A percentile compares a stretch with the other conserved stretches of the same genome.
Conservation (phyloP, 2,329 filamentous ascomycete genomes). For the Aureobasidium sp. region DNA sequence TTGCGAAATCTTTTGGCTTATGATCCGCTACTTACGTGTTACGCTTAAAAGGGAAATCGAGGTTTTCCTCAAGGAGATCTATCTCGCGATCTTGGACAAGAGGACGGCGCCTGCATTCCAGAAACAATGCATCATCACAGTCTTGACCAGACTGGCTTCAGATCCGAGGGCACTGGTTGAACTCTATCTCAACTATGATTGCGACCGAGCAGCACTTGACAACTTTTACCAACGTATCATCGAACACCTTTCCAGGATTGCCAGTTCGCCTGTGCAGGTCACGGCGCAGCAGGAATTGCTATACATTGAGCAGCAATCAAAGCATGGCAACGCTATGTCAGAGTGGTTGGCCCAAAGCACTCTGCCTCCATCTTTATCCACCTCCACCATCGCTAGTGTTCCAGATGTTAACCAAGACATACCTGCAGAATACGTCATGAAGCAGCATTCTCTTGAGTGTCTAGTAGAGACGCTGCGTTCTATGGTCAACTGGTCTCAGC, state of each 20-base stretch:
- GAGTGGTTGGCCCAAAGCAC: conserved; percentile 87
- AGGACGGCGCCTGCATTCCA: conserved; percentile 79
- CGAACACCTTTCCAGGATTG: conserved; percentile 83
- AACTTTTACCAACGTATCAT: conserved; percentile 95
- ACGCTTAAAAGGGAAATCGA: conserved; percentile 98
- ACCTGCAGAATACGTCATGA: conserved; percentile 83
- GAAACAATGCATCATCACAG: conserved; percentile 82
- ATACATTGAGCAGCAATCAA: conserved; percentile 71
- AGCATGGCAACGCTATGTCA: conserved; percentile 41
- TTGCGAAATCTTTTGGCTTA: conserved; percentile 96
- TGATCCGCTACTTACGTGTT: conserved; percentile 86
- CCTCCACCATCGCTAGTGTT: conserved; percentile 55
- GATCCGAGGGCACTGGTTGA: conserved; percentile 88
- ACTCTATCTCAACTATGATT: conserved; percentile 96
- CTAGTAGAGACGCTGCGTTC: conserved; percentile 83
- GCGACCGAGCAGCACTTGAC: conserved; percentile 81
- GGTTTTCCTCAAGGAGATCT: conserved; percentile 96
- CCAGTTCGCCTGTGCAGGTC: conserved; percentile 67
- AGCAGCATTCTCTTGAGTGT: conserved; percentile 79
- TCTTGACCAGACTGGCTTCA: conserved; percentile 73
- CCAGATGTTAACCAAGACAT: conserved; percentile 46
- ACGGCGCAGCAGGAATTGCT: conserved; percentile 71
- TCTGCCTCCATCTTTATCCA: conserved; percentile 77
- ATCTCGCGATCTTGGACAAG: conserved; percentile 82
- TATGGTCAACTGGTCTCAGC: conserved; percentile 84